Percentiles rank a stretch among this genome's conserved stretches.
These are phyloP conservation scores for Bothriochloa decipiens DNA, from an alignment of 176 grass and related monocot species.

Conservation along the genomic window DNA sequence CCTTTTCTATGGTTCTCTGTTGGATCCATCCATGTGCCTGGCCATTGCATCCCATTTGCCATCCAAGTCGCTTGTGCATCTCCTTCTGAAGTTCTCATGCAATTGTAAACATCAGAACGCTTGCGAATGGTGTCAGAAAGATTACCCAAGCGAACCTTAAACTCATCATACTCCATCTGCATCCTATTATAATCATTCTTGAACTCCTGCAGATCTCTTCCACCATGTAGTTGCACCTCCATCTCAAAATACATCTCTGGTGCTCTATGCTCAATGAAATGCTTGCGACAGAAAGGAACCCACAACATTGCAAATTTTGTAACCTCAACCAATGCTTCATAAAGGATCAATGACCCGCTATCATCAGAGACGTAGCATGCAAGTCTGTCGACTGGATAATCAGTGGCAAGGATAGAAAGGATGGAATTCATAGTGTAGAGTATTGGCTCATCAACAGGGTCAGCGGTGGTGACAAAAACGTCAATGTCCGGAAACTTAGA, in stretches of 20 bases:
- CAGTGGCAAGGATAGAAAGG: slow-evolving; percentile 39
- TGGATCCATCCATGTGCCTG: slow-evolving; percentile 34
- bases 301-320: slow-evolving; percentile 36
- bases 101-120: background rate
- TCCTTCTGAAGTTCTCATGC: background rate
- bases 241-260: slow-evolving; percentile 36
- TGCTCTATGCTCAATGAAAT: slow-evolving; percentile 18
- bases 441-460: slow-evolving; percentile 23
- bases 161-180: background rate
- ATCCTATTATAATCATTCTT: background rate
- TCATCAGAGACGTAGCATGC: slow-evolving; percentile 42
- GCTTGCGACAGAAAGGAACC: slow-evolving; percentile 43
- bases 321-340: slow-evolving; percentile 31
- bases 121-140: background rate
- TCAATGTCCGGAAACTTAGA: slow-evolving; percentile 33
- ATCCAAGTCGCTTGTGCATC: slow-evolving; percentile 18
- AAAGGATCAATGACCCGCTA: background rate
- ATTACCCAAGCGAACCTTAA: slow-evolving; percentile 14
- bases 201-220: background rate
- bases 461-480: slow-evolving; percentile 28
- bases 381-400: slow-evolving; percentile 7
- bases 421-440: slow-evolving; percentile 45
- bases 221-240: accelerated
- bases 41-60: slow-evolving; percentile 35
- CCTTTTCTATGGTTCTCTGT: slow-evolving; percentile 12